phyloP scores from a whole-genome alignment of 2,329 filamentous ascomycete species.

The Aspergillus latus region DNA sequence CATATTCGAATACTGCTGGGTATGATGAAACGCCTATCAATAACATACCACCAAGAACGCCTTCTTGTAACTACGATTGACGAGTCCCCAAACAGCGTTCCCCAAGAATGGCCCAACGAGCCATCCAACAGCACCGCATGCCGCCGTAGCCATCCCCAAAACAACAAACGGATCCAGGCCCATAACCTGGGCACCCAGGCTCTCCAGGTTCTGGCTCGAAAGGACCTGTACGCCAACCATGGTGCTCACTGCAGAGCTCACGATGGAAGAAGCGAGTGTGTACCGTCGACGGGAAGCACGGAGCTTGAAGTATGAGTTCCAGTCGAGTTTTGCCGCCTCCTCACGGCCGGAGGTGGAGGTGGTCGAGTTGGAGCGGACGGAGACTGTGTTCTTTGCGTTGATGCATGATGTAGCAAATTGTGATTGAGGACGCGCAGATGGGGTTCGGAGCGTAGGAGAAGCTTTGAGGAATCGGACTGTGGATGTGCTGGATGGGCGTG shows the following conservation, averaged over 20 bases:
- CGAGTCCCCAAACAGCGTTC: slow-evolving; percentile 72
- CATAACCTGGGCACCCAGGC: slow-evolving; percentile 63
- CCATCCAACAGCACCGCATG: slow-evolving; percentile 81
- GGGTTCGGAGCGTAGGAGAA: slow-evolving; percentile 17
- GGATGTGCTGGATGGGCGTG: slow-evolving; percentile 25
- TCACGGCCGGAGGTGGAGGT: slow-evolving; percentile 32
- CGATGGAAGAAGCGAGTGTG: slow-evolving; percentile 74
- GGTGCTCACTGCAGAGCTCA: slow-evolving; percentile 63
- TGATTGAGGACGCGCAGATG: slow-evolving; percentile 14
- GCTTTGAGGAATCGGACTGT: slow-evolving; percentile 22
- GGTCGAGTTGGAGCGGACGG: slow-evolving; percentile 32
- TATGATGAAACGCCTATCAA: neutral
- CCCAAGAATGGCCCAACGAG: slow-evolving; percentile 80
- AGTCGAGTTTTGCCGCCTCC: slow-evolving; percentile 60
- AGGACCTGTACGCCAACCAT: slow-evolving; percentile 55
- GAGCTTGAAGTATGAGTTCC: slow-evolving; percentile 91
- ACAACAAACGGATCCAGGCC: slow-evolving; percentile 87
- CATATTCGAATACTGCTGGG: neutral
- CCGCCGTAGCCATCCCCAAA: slow-evolving; percentile 75
- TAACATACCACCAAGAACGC: slow-evolving; percentile 68
- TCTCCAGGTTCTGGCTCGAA: slow-evolving; percentile 69
- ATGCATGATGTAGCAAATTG: slow-evolving; percentile 11
- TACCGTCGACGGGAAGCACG: slow-evolving; percentile 81
- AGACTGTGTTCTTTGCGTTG: slow-evolving; percentile 10
- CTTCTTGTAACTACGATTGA: slow-evolving; percentile 68